A percentile compares a stretch with the other conserved stretches of the same genome.
These are phyloP conservation scores for Crithidia expoeki DNA, from an alignment of 208 protist genomes.

Conservation along the genomic window DNA sequence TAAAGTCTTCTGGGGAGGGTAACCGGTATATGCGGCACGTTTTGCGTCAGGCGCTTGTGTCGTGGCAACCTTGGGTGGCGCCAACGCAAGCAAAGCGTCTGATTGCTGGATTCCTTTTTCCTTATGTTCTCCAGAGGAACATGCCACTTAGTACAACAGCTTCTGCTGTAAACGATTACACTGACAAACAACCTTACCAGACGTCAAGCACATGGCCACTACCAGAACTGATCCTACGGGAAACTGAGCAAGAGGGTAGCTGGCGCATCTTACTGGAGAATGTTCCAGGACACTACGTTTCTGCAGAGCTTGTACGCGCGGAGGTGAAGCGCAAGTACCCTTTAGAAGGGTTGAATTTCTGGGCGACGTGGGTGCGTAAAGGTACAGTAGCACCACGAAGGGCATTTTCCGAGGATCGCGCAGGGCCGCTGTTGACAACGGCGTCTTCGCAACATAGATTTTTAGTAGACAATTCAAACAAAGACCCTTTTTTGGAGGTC, in stretches of 20 bases:
- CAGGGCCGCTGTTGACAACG: not conserved
- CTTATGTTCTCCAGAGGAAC: not conserved
- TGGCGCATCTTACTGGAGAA: constrained; percentile 17
- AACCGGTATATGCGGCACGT: constrained; percentile 6
- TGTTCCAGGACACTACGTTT: constrained; percentile 23
- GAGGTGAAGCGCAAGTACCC: not conserved
- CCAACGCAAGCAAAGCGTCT: not conserved
- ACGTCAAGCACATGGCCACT: not conserved
- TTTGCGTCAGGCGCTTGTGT: constrained; percentile 13
- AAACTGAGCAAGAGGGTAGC: constrained; percentile 8
- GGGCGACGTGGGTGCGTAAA: constrained; percentile 7
- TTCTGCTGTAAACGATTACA: not conserved
- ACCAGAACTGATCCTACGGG: not conserved
- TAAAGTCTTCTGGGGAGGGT: not conserved
- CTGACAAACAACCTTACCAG: not conserved
- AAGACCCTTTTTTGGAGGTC: constrained; percentile 12
- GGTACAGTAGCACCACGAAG: not conserved
- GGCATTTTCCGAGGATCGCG: not conserved
- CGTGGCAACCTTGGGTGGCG: constrained; percentile 30
- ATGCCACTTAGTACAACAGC: not conserved
- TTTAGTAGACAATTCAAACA: not conserved
- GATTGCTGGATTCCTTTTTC: not conserved
- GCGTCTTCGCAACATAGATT: too few relatives aligned
- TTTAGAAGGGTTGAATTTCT: not conserved
- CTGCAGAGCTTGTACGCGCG: not conserved